These are phyloP conservation scores for Tetraselmis chui DNA, from an alignment of 139 green algal genomes.

Conservation along the genomic window DNA sequence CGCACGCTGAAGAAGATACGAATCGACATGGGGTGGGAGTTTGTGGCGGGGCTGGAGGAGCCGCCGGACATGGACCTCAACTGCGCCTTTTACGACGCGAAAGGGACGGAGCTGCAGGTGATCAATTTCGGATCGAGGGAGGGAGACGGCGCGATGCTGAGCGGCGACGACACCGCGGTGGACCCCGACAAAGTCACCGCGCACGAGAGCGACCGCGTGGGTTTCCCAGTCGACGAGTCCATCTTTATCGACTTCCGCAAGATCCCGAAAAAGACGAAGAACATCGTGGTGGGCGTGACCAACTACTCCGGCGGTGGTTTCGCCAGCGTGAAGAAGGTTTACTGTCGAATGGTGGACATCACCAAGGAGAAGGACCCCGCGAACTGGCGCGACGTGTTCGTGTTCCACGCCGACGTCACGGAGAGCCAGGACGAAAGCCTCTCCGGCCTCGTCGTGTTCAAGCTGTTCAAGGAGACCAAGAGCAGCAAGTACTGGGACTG, in stretches of 20 bases:
- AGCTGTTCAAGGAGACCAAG: conserved; percentile 3
- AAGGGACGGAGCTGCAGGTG: background rate
- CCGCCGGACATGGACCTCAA: conserved; percentile 4
- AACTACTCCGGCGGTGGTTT: conserved; percentile 4
- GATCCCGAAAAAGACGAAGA: conserved; percentile 2
- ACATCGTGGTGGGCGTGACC: background rate
- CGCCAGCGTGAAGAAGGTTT: background rate
- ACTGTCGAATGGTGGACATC: conserved; percentile 5
- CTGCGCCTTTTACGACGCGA: conserved; percentile 2
- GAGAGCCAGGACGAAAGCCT: background rate
- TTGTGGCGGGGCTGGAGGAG: background rate
- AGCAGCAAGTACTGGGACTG: conserved; percentile 8
- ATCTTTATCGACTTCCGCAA: conserved; percentile 7
- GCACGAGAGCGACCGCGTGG: background rate
- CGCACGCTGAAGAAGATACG: conserved; percentile 4
- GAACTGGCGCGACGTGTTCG: background rate
- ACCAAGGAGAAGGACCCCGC: conserved; percentile 1
- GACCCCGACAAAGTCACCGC: background rate
- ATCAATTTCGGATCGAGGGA: background rate
- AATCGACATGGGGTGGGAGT: conserved; percentile 1
- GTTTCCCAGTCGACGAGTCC: conserved; percentile 7
- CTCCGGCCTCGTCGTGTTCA: background rate
- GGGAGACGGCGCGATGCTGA: background rate
- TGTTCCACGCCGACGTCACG: conserved; percentile 1
- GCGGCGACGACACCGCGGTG: background rate